A percentile compares a stretch with the other conserved stretches of the same genome.
Evolutionary conservation across 2,329 filamentous ascomycete genomes (phyloP).

Genomic region (Exophiala sp.): DNA sequence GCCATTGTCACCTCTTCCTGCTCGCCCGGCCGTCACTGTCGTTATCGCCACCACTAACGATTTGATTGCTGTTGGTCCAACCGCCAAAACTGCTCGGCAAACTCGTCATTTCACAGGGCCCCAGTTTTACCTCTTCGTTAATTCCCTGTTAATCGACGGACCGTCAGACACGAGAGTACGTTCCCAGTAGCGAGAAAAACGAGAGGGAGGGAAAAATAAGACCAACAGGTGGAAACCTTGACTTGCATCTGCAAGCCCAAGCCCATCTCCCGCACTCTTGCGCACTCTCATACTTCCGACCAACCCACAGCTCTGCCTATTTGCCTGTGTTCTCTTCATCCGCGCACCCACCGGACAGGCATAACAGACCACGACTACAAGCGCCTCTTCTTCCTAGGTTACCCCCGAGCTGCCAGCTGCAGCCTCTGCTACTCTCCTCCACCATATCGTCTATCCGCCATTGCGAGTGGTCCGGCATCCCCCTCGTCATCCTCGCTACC

Average conservation of each 20-base stretch:
- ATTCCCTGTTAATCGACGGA: not conserved
- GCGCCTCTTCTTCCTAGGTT: constrained; percentile 11
- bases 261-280: constrained; percentile 11
- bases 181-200: not conserved
- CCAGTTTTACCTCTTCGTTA: not conserved
- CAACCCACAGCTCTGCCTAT: constrained; percentile 4
- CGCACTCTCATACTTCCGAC: constrained; percentile 7
- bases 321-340: not conserved
- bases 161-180: not conserved
- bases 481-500: constrained; percentile 25
- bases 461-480: constrained; percentile 13
- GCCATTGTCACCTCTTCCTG: not conserved
- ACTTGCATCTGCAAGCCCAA: constrained; percentile 18
- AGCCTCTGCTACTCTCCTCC: constrained; percentile 21
- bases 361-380: constrained; percentile 13
- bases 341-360: constrained; percentile 5
- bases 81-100: constrained; percentile 7
- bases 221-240: constrained; percentile 1
- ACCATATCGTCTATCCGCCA: constrained; percentile 17
- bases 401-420: constrained; percentile 18
- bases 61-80: constrained; percentile 1
- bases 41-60: constrained; percentile 6
- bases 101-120: constrained; percentile 1
- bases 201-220: constrained; percentile 7
- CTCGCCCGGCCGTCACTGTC: constrained; percentile 5